phyloP scores from a whole-genome alignment of 2,329 filamentous ascomycete species.

The Ophiostoma quercus region DNA sequence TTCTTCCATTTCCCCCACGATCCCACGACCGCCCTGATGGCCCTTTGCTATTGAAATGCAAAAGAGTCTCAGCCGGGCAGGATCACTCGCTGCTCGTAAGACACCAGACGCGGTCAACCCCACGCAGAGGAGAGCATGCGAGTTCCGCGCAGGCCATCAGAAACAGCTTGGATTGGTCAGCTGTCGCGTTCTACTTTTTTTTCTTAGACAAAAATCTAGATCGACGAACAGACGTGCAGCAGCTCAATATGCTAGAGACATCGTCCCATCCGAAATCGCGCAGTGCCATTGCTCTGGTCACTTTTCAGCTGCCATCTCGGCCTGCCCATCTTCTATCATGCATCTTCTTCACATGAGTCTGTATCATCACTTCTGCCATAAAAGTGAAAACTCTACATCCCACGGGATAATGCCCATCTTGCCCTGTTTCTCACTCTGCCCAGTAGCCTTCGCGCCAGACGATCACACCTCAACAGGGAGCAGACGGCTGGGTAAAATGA shows the following conservation, averaged over 20 bases:
- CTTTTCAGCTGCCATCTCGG: neutral
- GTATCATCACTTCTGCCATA: no score
- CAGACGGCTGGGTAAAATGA: neutral
- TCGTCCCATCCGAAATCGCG: neutral
- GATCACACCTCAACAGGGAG: conserved; percentile 7
- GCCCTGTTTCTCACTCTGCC: neutral
- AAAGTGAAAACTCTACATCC: neutral
- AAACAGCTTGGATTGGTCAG: neutral
- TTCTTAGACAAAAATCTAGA: neutral
- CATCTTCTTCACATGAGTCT: neutral
- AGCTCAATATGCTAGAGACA: neutral
- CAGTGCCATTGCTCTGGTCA: conserved; percentile 4
- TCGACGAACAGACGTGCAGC: neutral
- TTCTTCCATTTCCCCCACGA: conserved; percentile 9
- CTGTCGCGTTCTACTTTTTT: neutral
- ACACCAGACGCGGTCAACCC: neutral
- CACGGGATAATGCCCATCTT: neutral
- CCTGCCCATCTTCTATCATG: neutral
- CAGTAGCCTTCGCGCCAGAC: neutral
- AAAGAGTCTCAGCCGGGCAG: neutral
- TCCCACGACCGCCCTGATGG: neutral
- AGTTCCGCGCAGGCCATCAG: neutral
- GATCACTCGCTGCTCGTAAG: neutral
- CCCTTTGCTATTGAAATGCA: neutral
- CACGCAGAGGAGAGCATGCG: neutral